Evolutionary conservation across 2,329 filamentous ascomycete genomes (phyloP).

Genomic region (Pestalotiopsis sp.): DNA sequence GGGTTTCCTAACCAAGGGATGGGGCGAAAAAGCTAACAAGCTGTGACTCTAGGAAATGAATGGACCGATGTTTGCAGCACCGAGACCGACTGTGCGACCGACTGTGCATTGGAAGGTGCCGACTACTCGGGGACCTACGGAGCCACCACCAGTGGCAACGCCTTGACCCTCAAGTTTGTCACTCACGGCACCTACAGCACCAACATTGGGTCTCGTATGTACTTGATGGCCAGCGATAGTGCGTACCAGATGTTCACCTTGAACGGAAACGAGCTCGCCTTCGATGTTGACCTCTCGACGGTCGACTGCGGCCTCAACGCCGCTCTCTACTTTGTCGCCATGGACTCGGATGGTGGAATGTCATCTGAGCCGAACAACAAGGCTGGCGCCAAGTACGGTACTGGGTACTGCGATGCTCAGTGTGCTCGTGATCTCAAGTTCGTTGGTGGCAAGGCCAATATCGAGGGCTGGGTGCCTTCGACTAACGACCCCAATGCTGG

Average conservation of each 20-base stretch:
- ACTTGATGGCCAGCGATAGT: slow-evolving; percentile 57
- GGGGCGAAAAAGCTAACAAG: background rate
- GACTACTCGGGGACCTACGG: slow-evolving; percentile 50
- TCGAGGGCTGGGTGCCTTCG: slow-evolving; percentile 51
- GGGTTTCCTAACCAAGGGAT: background rate
- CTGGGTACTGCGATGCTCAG: slow-evolving; percentile 63
- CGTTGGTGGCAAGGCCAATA: slow-evolving; percentile 36
- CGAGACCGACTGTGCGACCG: slow-evolving; percentile 41
- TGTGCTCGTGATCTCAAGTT: slow-evolving; percentile 33
- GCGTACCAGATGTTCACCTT: slow-evolving; percentile 63
- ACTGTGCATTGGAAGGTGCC: slow-evolving; percentile 49
- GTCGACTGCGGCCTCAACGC: slow-evolving; percentile 66
- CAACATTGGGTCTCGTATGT: slow-evolving; percentile 53
- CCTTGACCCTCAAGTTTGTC: slow-evolving; percentile 54
- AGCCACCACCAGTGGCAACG: slow-evolving; percentile 48
- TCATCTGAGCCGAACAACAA: slow-evolving; percentile 48
- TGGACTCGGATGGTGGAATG: slow-evolving; percentile 58
- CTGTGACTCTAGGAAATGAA: slow-evolving; percentile 29
- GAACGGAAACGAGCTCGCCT: slow-evolving; percentile 62
- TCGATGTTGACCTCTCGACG: slow-evolving; percentile 66
- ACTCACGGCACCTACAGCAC: slow-evolving; percentile 47
- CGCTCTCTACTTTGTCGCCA: slow-evolving; percentile 60
- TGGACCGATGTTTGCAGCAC: slow-evolving; percentile 38
- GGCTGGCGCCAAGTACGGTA: slow-evolving; percentile 61
- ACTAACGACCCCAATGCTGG: slow-evolving; percentile 54